phyloP scores from a whole-genome alignment of 164 flowering plant genomes.

The Piper longum region DNA sequence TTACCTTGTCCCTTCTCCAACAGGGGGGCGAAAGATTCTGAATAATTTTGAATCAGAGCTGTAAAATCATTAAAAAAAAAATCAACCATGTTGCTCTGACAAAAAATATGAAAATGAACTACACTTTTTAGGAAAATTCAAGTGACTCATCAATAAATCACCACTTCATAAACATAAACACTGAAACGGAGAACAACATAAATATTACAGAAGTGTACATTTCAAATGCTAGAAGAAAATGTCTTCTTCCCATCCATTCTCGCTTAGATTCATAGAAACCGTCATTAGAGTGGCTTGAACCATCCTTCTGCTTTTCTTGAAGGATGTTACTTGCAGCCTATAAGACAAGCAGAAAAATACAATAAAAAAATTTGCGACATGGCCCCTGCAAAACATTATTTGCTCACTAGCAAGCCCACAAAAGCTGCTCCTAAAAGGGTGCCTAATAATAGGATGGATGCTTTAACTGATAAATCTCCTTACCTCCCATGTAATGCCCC shows the following conservation, averaged over 20 bases:
- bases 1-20: slow-evolving; percentile 89
- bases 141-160: neutral
- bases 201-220: slow-evolving; percentile 20
- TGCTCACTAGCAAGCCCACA: neutral
- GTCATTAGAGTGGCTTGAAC: slow-evolving; percentile 37
- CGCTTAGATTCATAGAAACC: slow-evolving; percentile 92
- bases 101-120: neutral
- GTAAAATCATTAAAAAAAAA: slow-evolving; percentile 8
- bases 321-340: slow-evolving; percentile 66
- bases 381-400: no score
- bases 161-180: neutral
- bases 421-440: neutral
- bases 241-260: slow-evolving; percentile 94
- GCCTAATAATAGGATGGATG: neutral
- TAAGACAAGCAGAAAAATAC: slow-evolving; percentile 4
- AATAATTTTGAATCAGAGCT: slow-evolving; percentile 60
- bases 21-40: slow-evolving; percentile 78
- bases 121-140: neutral
- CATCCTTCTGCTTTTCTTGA: slow-evolving; percentile 61
- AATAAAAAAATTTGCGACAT: neutral
- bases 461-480: neutral
- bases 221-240: slow-evolving; percentile 75
- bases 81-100: neutral
- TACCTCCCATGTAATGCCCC: slow-evolving; percentile 96
- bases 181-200: neutral